A percentile compares a stretch with the other conserved stretches of the same genome.
Conservation (phyloP, 202 grass and related monocot genomes). For the Bolboschoenoplectus hybrid region DNA sequence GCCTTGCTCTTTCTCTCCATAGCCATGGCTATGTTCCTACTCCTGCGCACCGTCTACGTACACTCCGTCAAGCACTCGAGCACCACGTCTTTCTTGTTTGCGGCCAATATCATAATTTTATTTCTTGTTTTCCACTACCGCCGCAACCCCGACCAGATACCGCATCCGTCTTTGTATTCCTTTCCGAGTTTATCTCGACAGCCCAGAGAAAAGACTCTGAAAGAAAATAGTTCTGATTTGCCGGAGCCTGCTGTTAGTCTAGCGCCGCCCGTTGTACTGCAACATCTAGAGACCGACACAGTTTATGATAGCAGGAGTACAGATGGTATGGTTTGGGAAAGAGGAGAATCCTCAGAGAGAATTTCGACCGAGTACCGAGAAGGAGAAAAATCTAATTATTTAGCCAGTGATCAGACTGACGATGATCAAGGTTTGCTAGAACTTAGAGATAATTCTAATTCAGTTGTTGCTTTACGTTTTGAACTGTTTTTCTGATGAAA, state of each 20-base stretch:
- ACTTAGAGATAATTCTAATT: background rate
- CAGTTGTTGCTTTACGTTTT: background rate
- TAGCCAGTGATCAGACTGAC: background rate
- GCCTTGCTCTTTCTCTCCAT: slow-evolving; percentile 27
- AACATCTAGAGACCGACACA: background rate
- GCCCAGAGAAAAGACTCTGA: background rate
- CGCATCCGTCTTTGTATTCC: background rate
- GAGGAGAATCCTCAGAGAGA: background rate
- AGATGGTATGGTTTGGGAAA: background rate
- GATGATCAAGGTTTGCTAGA: slow-evolving; percentile 26
- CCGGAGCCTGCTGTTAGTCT: background rate
- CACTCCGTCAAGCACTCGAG: slow-evolving; percentile 4
- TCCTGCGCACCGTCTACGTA: background rate
- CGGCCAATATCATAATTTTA: slow-evolving; percentile 47
- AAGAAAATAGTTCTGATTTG: background rate
- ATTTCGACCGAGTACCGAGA: background rate
- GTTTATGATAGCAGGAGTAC: background rate
- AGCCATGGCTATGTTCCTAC: slow-evolving; percentile 16
- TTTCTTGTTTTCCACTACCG: slow-evolving; percentile 37
- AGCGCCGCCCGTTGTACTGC: background rate
- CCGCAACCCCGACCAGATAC: background rate
- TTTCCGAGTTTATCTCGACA: slow-evolving; percentile 36
- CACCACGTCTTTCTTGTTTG: slow-evolving; percentile 26
- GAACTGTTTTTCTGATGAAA: background rate
- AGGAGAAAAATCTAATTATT: background rate